Conservation (phyloP, 805 yeast species). For the Debaryomyces castellii region DNA sequence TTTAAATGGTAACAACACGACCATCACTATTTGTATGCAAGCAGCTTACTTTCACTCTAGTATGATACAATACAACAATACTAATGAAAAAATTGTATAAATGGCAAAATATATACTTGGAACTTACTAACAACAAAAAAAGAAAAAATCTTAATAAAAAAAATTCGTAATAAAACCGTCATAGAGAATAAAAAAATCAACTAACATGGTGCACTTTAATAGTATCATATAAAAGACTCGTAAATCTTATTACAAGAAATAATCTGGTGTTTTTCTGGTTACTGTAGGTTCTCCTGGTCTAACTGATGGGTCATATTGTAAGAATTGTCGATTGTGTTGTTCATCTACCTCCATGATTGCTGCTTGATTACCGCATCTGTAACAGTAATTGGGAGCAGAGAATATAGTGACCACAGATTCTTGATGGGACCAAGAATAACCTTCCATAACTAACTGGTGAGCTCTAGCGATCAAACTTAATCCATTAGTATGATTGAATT, state of each 20-base stretch:
- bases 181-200: slow-evolving; percentile 5
- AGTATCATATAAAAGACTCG: slow-evolving; percentile 3
- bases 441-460: slow-evolving; percentile 97
- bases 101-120: background rate
- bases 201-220: background rate
- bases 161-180: slow-evolving; percentile 6
- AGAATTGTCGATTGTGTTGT: slow-evolving; percentile 82
- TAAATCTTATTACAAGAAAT: slow-evolving; percentile 58
- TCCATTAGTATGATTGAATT: slow-evolving; percentile 88
- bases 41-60: too few relatives aligned
- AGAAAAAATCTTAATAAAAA: slow-evolving; percentile 4
- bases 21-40: background rate
- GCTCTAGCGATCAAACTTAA: slow-evolving; percentile 87
- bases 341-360: slow-evolving; percentile 98
- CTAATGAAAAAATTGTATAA: background rate
- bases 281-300: slow-evolving; percentile 99
- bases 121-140: slow-evolving; percentile 1
- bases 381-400: slow-evolving; percentile 95
- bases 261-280: slow-evolving; percentile 95
- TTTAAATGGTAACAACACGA: background rate
- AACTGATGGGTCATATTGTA: slow-evolving; percentile 94
- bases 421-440: slow-evolving; percentile 92
- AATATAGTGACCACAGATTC: slow-evolving; percentile 92
- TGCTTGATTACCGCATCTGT: slow-evolving; percentile 97
- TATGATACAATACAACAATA: too few relatives aligned